Conservation (phyloP, 1,139 yeast genomes). For the Geotrichum fermentans region DNA sequence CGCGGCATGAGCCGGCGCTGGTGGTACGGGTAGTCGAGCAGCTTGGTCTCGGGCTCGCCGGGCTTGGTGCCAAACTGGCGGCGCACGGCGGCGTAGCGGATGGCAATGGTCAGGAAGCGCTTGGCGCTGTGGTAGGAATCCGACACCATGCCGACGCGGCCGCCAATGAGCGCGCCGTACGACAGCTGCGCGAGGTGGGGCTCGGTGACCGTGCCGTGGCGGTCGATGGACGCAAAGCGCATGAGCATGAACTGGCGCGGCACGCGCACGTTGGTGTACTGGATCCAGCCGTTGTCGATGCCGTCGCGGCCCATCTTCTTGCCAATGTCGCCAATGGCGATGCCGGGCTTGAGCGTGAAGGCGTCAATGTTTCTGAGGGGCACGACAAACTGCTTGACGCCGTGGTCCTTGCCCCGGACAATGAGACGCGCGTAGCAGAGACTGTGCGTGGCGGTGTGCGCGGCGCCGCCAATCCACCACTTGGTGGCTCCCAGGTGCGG, state of each 20-base stretch:
- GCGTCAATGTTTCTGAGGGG: conserved; percentile 66
- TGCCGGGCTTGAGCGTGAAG: conserved; percentile 69
- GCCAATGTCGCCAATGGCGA: conserved; percentile 84
- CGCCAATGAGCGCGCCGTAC: conserved; percentile 77
- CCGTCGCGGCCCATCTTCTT: conserved; percentile 82
- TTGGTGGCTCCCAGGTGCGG: conserved; percentile 88
- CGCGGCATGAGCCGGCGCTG: conserved; percentile 78
- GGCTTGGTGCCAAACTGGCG: conserved; percentile 62
- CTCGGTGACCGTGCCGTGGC: conserved; percentile 55
- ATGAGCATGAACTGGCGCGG: conserved; percentile 79
- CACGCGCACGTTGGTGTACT: conserved; percentile 69
- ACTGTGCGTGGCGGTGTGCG: conserved; percentile 84
- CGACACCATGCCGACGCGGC: conserved; percentile 80
- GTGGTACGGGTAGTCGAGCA: conserved; percentile 77
- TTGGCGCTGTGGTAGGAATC: conserved; percentile 78
- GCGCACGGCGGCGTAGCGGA: conserved; percentile 81
- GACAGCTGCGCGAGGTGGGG: conserved; percentile 71
- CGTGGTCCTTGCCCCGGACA: conserved; percentile 75
- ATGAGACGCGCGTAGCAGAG: conserved; percentile 74
- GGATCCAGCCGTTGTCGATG: conserved; percentile 88
- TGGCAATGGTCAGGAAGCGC: conserved; percentile 71
- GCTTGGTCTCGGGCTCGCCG: conserved; percentile 36
- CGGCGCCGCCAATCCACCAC: conserved; percentile 98
- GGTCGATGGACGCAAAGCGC: conserved; percentile 64
- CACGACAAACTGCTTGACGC: conserved; percentile 86